Evolutionary conservation across 257 asterid genomes (phyloP).

Genomic region (Solanum chaucha): DNA sequence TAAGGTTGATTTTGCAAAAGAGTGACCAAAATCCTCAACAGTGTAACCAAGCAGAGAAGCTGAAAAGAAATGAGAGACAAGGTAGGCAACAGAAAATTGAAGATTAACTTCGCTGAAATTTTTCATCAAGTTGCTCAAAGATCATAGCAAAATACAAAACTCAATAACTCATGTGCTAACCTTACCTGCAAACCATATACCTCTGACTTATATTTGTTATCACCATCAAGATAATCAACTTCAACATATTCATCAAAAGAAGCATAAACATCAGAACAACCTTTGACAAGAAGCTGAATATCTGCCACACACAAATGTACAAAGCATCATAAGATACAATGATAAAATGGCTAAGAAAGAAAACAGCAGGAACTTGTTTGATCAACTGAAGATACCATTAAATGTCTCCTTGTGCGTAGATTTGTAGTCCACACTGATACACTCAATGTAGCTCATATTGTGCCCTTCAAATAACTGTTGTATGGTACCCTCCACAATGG

Average conservation of each 20-base stretch:
- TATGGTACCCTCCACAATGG: conserved; percentile 97
- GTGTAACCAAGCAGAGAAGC: background rate
- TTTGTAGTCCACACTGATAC: conserved; percentile 94
- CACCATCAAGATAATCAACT: conserved; percentile 93
- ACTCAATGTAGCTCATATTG: conserved; percentile 85
- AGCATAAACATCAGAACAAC: conserved; percentile 89
- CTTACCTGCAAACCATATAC: conserved; percentile 78
- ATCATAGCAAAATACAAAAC: background rate
- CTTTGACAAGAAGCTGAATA: conserved; percentile 96
- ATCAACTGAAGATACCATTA: conserved; percentile 43
- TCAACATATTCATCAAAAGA: conserved; percentile 96
- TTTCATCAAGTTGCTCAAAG: background rate
- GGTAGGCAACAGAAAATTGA: background rate
- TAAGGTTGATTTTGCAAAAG: background rate
- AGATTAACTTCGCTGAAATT: background rate
- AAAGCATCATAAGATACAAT: background rate
- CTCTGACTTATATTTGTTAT: conserved; percentile 85
- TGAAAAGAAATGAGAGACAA: background rate
- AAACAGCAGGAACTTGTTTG: background rate
- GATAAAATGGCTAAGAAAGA: background rate
- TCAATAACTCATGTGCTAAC: background rate
- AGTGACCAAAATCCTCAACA: background rate
- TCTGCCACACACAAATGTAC: conserved; percentile 24
- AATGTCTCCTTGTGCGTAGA: conserved; percentile 87
- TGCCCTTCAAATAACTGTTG: conserved; percentile 96